Conservation (phyloP, 2,329 filamentous ascomycete genomes). For the Fusarium fracticaudum region DNA sequence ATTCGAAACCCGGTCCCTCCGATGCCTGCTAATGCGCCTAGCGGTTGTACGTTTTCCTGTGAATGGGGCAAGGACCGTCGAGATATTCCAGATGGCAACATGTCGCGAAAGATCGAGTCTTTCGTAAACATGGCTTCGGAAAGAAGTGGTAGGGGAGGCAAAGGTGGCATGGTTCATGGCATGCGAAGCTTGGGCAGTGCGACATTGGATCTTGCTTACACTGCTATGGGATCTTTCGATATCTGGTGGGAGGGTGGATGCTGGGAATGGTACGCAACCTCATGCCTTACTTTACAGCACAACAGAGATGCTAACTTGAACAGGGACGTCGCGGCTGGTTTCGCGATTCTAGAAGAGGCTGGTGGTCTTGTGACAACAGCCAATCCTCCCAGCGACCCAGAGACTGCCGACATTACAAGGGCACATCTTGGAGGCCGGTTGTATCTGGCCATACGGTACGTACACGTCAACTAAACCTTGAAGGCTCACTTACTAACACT, state of each 20-base stretch:
- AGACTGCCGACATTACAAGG: constrained; percentile 65
- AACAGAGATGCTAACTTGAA: neutral
- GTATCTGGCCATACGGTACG: constrained; percentile 74
- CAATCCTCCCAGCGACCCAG: constrained; percentile 70
- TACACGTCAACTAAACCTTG: rapidly evolving
- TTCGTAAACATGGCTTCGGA: constrained; percentile 81
- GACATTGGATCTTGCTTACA: constrained; percentile 78
- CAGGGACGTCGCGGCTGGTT: constrained; percentile 79
- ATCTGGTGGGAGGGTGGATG: constrained; percentile 87
- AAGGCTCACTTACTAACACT: neutral
- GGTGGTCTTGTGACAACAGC: constrained; percentile 79
- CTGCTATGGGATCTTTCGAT: constrained; percentile 78
- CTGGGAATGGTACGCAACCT: constrained; percentile 72
- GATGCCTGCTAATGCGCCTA: constrained; percentile 70
- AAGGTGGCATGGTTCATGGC: constrained; percentile 83
- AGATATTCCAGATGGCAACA: constrained; percentile 72
- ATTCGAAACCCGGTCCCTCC: constrained; percentile 69
- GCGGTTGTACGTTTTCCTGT: constrained; percentile 76
- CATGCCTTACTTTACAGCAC: rapidly evolving
- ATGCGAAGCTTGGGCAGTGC: constrained; percentile 77
- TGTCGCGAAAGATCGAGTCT: constrained; percentile 76
- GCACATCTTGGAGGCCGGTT: constrained; percentile 72
- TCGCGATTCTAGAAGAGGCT: constrained; percentile 77
- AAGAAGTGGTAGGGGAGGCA: constrained; percentile 67
- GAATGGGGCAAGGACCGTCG: constrained; percentile 84